Conservation (phyloP, 108 stramenopile genomes). For the Parmales sp. region DNA sequence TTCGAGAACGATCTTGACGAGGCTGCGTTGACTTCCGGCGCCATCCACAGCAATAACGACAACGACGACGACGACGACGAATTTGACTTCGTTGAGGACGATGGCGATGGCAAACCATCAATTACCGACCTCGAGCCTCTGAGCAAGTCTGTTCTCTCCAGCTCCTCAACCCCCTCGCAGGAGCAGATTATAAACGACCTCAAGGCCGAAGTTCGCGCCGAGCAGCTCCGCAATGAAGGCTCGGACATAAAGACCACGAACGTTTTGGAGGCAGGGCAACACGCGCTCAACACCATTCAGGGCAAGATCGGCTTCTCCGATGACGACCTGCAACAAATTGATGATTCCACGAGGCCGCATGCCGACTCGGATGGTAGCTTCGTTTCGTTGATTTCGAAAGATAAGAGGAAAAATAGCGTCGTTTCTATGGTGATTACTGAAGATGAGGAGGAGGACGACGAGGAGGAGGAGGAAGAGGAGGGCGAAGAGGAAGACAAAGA, state of each 20-base stretch:
- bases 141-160: neutral
- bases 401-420: neutral
- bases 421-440: neutral
- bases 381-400: too few species aligned
- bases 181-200: neutral
- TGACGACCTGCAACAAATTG: too few species aligned
- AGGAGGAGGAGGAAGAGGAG: slow-evolving; percentile 24
- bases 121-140: too few species aligned
- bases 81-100: neutral
- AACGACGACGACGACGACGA: neutral
- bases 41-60: neutral
- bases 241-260: neutral
- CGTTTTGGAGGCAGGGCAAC: neutral
- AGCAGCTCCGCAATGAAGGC: neutral
- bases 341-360: too few species aligned
- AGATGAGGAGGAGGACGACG: slow-evolving; percentile 14
- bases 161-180: neutral
- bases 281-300: neutral
- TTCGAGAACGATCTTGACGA: neutral
- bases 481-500: slow-evolving; percentile 10
- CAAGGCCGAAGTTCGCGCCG: neutral
- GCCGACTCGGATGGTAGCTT: too few species aligned
- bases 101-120: neutral
- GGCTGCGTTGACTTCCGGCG: neutral
- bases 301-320: too few species aligned